Base-by-base conservation (phyloP, 768 basidiomycete species). In the Favolaschia claudopus region DNA sequence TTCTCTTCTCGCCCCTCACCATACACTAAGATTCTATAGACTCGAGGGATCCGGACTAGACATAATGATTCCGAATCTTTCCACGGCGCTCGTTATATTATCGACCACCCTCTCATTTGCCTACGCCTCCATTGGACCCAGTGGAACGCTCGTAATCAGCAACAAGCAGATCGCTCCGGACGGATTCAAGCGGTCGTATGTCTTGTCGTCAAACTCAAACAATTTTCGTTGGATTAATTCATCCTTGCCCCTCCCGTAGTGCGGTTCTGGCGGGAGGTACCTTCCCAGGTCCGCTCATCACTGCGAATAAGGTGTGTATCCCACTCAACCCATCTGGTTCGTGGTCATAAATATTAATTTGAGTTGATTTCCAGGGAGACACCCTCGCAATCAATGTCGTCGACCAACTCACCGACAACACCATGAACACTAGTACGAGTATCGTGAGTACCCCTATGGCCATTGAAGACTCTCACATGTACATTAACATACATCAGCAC, bases 241-340 rank as follows among this genome's bases (percentile, higher is more conserved):
- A 51, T 31, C n/a, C 10, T 4, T 4, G 0, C 5, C 10, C 38
- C 12, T 31, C 22, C n/a, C n/a, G n/a, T n/a, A n/a, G n/a, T n/a
- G n/a, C n/a, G n/a, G n/a, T n/a, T n/a, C n/a, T n/a, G n/a, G n/a
- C n/a, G n/a, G n/a, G n/a, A n/a, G n/a, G n/a, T n/a, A n/a, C n/a
- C n/a, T n/a, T n/a, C n/a, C n/a, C 82, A 2, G 84, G 81, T 3
- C 82, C 83, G 9, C 62, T 83, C 29, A 80, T 85, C 60, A 62
- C 46, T 14, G 68, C 65, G 13, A 43, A 60, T 39, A 69, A 60
- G 33, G 69, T 69, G 45, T n/a, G 34, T 31, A 2, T 28, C n/a
- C n/a, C n/a, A n/a, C n/a, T 42, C 20, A 29, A 28, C 22, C 13
- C 19, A 8, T 27, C 17, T 13, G 8, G 24, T 9, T 19, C 31